Evolutionary conservation across 78 protist species (phyloP).

Genomic region (Dictyostelium purpureum): DNA sequence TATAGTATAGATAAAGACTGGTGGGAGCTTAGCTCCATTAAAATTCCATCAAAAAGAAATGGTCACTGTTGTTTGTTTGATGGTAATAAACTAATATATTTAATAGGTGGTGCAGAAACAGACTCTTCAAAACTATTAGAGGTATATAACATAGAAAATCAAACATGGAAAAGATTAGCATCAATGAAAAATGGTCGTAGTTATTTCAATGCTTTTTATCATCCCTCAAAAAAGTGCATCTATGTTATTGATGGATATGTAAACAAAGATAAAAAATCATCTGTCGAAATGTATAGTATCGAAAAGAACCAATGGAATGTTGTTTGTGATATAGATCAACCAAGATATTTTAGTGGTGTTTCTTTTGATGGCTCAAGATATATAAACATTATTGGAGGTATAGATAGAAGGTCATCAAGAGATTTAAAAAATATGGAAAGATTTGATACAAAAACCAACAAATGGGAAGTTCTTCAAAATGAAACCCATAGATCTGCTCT

Average conservation of each 20-base stretch:
- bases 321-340: background rate
- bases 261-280: conserved; percentile 15
- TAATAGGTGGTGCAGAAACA: conserved; percentile 45
- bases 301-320: conserved; percentile 38
- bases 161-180: background rate
- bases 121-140: conserved; percentile 14
- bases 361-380: conserved; percentile 40
- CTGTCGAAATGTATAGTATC: conserved; percentile 41
- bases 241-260: conserved; percentile 63
- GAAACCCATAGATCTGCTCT: background rate
- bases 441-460: conserved; percentile 19
- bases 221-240: conserved; percentile 22
- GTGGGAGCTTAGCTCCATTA: background rate
- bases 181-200: conserved; percentile 21
- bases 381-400: conserved; percentile 49
- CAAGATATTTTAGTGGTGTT: conserved; percentile 57
- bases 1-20: background rate
- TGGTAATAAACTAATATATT: conserved; percentile 15
- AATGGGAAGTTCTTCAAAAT: conserved; percentile 5
- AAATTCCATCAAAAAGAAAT: conserved; percentile 7
- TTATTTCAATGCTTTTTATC: conserved; percentile 33
- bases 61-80: conserved; percentile 52
- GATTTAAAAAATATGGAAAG: conserved; percentile 30
- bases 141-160: conserved; percentile 11
- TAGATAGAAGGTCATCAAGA: conserved; percentile 16